Conservation (phyloP, 2,329 filamentous ascomycete species). For the Thelonectria olida region DNA sequence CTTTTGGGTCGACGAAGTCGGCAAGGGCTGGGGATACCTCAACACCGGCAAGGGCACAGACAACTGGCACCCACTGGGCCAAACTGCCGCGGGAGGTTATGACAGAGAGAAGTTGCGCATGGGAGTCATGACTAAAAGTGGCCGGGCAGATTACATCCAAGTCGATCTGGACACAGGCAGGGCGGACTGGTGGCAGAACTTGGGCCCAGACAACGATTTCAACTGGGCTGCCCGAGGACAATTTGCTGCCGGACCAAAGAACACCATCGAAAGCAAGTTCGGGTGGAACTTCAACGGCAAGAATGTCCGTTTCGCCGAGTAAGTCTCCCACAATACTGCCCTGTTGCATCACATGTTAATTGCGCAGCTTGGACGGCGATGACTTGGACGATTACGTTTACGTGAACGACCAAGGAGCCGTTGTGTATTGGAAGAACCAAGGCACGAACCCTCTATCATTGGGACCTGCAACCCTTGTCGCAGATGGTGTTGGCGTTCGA, state of each 20-base stretch:
- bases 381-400: slow-evolving; percentile 5
- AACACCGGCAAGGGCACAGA: too few relatives aligned
- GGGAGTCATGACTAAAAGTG: too few relatives aligned
- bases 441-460: too few relatives aligned
- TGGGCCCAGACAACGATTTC: not conserved
- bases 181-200: too few relatives aligned
- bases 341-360: not conserved
- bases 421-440: not conserved
- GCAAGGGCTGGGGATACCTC: too few relatives aligned
- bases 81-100: too few relatives aligned
- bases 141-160: too few relatives aligned
- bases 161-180: not conserved
- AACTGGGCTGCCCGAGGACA: not conserved
- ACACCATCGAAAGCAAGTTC: slow-evolving; percentile 10
- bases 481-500: not conserved
- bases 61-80: too few relatives aligned
- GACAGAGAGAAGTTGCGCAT: too few relatives aligned
- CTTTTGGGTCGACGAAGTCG: too few relatives aligned
- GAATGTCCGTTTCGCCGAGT: slow-evolving; percentile 18
- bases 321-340: not conserved
- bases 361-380: not conserved
- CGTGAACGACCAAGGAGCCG: not conserved
- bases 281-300: slow-evolving; percentile 8
- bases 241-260: not conserved
- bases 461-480: not conserved